Conservation (phyloP, 2,329 filamentous ascomycete species). For the Aspergillus sp. region DNA sequence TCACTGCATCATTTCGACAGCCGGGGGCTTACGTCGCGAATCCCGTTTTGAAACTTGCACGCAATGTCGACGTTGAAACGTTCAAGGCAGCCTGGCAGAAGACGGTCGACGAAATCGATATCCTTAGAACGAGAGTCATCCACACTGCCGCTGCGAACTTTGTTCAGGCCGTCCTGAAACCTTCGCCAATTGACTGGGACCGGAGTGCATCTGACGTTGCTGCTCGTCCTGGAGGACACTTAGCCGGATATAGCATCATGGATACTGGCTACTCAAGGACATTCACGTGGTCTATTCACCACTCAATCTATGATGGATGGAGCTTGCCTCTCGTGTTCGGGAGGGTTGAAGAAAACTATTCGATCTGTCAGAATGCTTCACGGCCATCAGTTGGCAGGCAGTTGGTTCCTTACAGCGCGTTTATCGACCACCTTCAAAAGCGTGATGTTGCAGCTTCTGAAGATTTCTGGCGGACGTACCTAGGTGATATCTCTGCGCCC, state of each 20-base stretch:
- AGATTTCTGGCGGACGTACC: slow-evolving; percentile 32
- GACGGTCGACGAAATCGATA: slow-evolving; percentile 45
- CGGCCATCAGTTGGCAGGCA: background rate
- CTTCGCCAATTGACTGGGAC: background rate
- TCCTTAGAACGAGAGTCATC: slow-evolving; percentile 50
- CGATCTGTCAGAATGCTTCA: background rate
- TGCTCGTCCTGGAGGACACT: slow-evolving; percentile 35
- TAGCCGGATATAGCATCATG: slow-evolving; percentile 35
- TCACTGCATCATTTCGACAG: slow-evolving; percentile 49
- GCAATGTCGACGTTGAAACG: slow-evolving; percentile 38
- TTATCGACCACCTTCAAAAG: slow-evolving; percentile 32
- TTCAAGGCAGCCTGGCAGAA: slow-evolving; percentile 51
- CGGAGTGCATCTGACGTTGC: slow-evolving; percentile 29
- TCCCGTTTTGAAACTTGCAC: slow-evolving; percentile 42
- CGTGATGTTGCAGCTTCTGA: slow-evolving; percentile 30
- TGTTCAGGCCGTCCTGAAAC: slow-evolving; percentile 41
- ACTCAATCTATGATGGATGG: slow-evolving; percentile 55
- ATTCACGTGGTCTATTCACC: slow-evolving; percentile 39
- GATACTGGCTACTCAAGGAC: slow-evolving; percentile 46
- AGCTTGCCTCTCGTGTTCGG: slow-evolving; percentile 39
- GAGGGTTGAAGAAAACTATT: slow-evolving; percentile 39
- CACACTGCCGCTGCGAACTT: slow-evolving; percentile 39
- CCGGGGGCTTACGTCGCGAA: slow-evolving; percentile 51
- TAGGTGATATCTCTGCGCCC: slow-evolving; percentile 26
- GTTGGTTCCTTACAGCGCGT: slow-evolving; percentile 27